These are phyloP conservation scores for Nicotiana knightiana DNA, from an alignment of 257 asterid genomes.

Conservation along the genomic window DNA sequence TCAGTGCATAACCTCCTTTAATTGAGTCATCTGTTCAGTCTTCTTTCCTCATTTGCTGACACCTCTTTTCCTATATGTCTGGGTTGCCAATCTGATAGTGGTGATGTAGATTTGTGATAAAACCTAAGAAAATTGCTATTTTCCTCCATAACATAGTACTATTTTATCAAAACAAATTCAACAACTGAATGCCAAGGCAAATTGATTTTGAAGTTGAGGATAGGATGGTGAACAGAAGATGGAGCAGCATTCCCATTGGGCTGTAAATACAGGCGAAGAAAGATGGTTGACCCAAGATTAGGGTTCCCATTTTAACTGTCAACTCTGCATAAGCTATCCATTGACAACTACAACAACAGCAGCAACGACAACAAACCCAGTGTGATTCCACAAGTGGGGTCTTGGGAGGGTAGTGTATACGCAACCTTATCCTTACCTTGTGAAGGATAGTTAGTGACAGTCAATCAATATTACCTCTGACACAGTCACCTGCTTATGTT, in stretches of 20 bases:
- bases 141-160: not conserved
- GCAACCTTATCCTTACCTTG: too few relatives aligned
- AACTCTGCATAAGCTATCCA: not conserved
- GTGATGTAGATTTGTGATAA: not conserved
- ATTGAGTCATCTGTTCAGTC: not conserved
- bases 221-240: not conserved
- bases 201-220: not conserved
- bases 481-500: not conserved
- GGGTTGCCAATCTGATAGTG: not conserved
- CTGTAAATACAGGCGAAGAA: not conserved
- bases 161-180: not conserved
- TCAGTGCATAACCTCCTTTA: not conserved
- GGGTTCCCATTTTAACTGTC: not conserved
- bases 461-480: not conserved
- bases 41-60: constrained; percentile 1
- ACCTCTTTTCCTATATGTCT: not conserved
- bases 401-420: too few relatives aligned
- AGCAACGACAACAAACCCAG: too few relatives aligned
- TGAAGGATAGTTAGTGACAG: not conserved
- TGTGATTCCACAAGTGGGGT: too few relatives aligned
- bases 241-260: not conserved
- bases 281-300: not conserved
- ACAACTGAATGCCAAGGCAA: not conserved
- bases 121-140: not conserved
- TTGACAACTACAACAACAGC: too few relatives aligned